Conservation (phyloP, 2,329 filamentous ascomycete species). For the Hypoxylon rubiginosum region DNA sequence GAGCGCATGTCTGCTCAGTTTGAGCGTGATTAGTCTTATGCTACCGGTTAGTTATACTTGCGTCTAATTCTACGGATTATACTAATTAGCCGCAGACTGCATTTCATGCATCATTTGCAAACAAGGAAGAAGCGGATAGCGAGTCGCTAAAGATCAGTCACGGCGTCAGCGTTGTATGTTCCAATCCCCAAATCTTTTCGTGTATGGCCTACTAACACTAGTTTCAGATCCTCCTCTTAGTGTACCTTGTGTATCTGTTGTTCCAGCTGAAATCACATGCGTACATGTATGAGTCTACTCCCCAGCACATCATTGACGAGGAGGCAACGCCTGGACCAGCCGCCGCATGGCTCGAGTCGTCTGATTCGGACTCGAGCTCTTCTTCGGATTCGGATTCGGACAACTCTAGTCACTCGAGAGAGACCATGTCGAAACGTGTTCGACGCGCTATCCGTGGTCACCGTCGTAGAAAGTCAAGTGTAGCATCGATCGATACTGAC, state of each 20-base stretch:
- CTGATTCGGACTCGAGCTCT: conserved; percentile 67
- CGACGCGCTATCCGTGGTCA: conserved; percentile 80
- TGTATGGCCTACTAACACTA: conserved; percentile 42
- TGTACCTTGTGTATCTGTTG: conserved; percentile 86
- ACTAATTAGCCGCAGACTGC: conserved; percentile 71
- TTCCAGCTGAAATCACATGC: conserved; percentile 94
- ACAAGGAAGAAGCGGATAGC: conserved; percentile 71
- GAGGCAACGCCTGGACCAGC: conserved; percentile 89
- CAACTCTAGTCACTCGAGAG: conserved; percentile 69
- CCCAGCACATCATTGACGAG: conserved; percentile 92
- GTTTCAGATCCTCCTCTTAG: conserved; percentile 76
- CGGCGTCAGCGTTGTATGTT: conserved; percentile 84
- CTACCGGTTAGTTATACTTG: conserved; percentile 73
- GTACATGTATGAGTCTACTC: conserved; percentile 92
- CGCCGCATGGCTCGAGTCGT: conserved; percentile 83
- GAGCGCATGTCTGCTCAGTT: conserved; percentile 91
- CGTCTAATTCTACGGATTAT: neutral
- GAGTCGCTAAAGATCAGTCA: conserved; percentile 87
- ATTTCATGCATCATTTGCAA: conserved; percentile 88
- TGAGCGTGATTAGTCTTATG: conserved; percentile 90
- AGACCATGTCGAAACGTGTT: conserved; percentile 80
- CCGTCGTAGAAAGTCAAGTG: conserved; percentile 82
- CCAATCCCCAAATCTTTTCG: neutral
- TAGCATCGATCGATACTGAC: conserved; percentile 73
- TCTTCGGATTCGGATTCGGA: conserved; percentile 78